Evolutionary conservation across 23 red algal genomes (phyloP).

Genomic region (Gracilariopsis chorda): DNA sequence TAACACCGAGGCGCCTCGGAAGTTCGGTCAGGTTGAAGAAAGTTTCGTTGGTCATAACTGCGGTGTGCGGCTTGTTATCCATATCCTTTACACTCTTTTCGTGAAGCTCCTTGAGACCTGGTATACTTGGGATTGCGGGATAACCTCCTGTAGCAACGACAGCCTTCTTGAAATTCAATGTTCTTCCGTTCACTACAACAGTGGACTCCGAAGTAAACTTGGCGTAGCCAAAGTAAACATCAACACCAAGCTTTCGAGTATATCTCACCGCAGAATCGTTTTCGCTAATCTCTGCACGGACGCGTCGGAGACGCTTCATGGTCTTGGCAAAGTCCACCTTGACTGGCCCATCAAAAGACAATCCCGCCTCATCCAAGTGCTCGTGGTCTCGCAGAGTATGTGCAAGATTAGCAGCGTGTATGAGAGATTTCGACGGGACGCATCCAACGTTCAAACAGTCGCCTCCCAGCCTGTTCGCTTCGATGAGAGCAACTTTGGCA

Average conservation of each 20-base stretch:
- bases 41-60: constrained; percentile 73
- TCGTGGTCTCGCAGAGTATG: constrained; percentile 20
- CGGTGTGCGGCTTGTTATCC: constrained; percentile 19
- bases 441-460: constrained; percentile 98
- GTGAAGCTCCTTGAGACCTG: constrained; percentile 41
- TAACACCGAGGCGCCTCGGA: constrained; percentile 58
- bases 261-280: constrained; percentile 63
- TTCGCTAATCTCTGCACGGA: constrained; percentile 70
- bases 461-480: constrained; percentile 76
- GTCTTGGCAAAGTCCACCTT: constrained; percentile 74
- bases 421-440: constrained; percentile 86
- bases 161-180: constrained; percentile 50
- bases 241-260: constrained; percentile 66
- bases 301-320: constrained; percentile 65
- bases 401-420: constrained; percentile 67
- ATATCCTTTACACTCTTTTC: constrained; percentile 43
- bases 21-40: constrained; percentile 75
- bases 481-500: constrained; percentile 90
- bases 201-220: constrained; percentile 39
- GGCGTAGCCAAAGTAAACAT: constrained; percentile 74
- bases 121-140: constrained; percentile 53
- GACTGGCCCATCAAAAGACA: constrained; percentile 44
- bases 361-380: constrained; percentile 35
- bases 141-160: constrained; percentile 72
- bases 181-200: constrained; percentile 61